phyloP scores from a whole-genome alignment of 2,329 filamentous ascomycete genomes.

The Fusarium nanum region DNA sequence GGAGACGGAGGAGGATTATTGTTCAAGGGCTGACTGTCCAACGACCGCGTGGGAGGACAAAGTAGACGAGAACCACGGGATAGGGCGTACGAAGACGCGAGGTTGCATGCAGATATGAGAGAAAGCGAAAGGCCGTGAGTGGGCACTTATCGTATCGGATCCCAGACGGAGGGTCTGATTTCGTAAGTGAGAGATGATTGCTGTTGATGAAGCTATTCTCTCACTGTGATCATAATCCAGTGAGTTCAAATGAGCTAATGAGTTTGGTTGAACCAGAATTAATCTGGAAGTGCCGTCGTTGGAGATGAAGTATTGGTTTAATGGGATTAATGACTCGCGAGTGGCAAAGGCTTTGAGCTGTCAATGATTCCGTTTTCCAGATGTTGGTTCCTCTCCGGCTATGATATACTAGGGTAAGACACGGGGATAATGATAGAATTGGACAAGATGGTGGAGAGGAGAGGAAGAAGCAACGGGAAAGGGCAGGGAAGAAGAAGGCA shows the following conservation, averaged over 20 bases:
- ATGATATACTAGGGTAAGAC: constrained; percentile 14
- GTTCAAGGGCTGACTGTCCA: constrained; percentile 30
- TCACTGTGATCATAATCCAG: constrained; percentile 3
- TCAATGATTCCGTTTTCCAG: constrained; percentile 16
- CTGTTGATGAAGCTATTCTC: constrained; percentile 9
- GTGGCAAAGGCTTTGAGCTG: constrained; percentile 9
- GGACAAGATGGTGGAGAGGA: constrained; percentile 4
- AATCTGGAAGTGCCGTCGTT: not conserved
- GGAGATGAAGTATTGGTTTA: constrained; percentile 18
- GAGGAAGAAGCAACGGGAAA: constrained; percentile 14
- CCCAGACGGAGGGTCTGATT: constrained; percentile 9
- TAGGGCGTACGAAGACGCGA: constrained; percentile 45
- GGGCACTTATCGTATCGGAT: constrained; percentile 24
- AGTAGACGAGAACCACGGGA: constrained; percentile 31
- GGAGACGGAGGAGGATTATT: constrained; percentile 14
- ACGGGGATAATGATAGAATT: constrained; percentile 5
- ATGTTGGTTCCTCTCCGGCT: constrained; percentile 17
- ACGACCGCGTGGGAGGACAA: constrained; percentile 42
- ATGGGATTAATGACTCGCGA: constrained; percentile 15
- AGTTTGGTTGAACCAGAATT: not conserved
- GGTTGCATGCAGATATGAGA: constrained; percentile 41
- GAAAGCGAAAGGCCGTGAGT: constrained; percentile 22
- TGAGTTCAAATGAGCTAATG: constrained; percentile 1
- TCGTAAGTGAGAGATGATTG: constrained; percentile 4
- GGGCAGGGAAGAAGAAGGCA: constrained; percentile 18